Evolutionary conservation across 306 rosid species (phyloP), one percentile per base, ranked within the genome.

Genomic region (Glycine soja): DNA sequence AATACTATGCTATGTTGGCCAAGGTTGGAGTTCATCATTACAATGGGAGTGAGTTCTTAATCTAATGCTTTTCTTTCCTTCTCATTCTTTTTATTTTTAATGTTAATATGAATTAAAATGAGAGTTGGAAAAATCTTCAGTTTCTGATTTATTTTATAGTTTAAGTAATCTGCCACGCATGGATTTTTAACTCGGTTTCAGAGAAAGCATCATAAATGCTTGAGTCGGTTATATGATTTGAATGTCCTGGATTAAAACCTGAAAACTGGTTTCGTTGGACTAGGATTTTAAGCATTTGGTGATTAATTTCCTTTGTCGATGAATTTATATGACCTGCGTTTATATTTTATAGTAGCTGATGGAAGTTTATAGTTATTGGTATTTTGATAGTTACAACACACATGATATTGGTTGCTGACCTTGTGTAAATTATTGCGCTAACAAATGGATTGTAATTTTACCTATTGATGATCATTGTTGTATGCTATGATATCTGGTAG

Each of bases 11-110:
- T 0, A 93, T 92, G 97, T 86, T 92, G 85, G 94, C 94, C 0
- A 92, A 92, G 84, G 88, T 90, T 81, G 97, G 94, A 71, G 94
- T 92, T 56, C 97, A 92, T n/a, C 94, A 90, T 46, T 90, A 92
- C 74, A 90, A 89, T 12, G 97, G 95, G n/a, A 93, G 97, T 93
- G 80, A 77, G 94, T 87, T 83, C 42, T 78, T 57, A 3, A 38
- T 43, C 82, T 48, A 46, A 38, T 12, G 12, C 7, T 40, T 6
- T 16, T 13, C 5, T 53, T n/a, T 4, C 3, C 5, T 30, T 14
- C 42, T 2, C 43, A 5, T 3, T 40, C 30, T 24, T 24, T 24
- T 24, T 24, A 24, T 40, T 40, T 5, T 40, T 58, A 1, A 10
- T 75, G 63, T 30, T 15, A 4, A 16, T 46, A 2, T 59, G 34